Evolutionary conservation across 495 filamentous ascomycete genomes (phyloP).

Genomic region (Neurospora cerealis): DNA sequence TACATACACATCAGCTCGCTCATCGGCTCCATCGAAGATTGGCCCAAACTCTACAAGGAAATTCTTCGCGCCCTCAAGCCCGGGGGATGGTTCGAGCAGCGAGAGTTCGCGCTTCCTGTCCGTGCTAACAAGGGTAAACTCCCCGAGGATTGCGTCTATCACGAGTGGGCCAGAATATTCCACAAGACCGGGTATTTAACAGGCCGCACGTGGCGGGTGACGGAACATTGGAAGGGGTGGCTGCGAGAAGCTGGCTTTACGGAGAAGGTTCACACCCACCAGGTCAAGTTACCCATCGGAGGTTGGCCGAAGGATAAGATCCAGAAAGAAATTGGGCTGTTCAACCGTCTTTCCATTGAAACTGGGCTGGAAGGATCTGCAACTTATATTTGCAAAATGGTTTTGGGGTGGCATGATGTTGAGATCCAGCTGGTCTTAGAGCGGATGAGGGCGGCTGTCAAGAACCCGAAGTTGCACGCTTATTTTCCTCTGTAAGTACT

Average conservation of each 20-base stretch:
- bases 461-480: conserved; percentile 27
- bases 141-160: conserved; percentile 25
- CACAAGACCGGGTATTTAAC: conserved; percentile 18
- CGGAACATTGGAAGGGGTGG: conserved; percentile 35
- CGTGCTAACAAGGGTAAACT: conserved; percentile 32
- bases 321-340: conserved; percentile 31
- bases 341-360: conserved; percentile 22
- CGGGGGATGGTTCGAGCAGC: conserved; percentile 25
- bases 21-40: conserved; percentile 40
- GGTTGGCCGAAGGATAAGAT: conserved; percentile 39
- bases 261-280: conserved; percentile 36
- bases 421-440: conserved; percentile 33
- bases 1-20: conserved; percentile 47
- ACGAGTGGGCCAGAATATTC: conserved; percentile 27
- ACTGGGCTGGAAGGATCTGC: conserved; percentile 39
- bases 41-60: conserved; percentile 34
- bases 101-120: conserved; percentile 26
- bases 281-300: conserved; percentile 41
- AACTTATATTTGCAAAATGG: conserved; percentile 28
- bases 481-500: conserved; percentile 31
- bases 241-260: conserved; percentile 47
- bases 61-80: conserved; percentile 16
- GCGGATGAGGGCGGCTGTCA: conserved; percentile 29
- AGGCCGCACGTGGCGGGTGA: conserved; percentile 19
- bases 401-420: conserved; percentile 34